Evolutionary conservation across 2,329 filamentous ascomycete genomes (phyloP), one percentile per base, ranked within the genome.

Genomic region (Pseudocercospora crystallina): DNA sequence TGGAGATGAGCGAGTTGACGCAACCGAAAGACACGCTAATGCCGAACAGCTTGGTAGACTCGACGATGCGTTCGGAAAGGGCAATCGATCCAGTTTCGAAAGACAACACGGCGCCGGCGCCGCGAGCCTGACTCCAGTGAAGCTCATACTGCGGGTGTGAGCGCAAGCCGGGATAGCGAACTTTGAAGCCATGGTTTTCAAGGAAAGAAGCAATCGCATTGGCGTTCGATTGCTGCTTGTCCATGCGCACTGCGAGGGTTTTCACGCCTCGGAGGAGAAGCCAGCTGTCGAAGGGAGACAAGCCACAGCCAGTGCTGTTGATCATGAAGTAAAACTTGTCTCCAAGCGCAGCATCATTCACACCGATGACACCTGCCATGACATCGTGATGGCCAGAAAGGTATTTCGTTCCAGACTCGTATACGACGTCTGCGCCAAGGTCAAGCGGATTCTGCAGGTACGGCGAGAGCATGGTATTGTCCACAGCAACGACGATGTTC

Each of bases 381-480:
- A 99, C 87, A 69, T 99, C 95, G 77, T 99, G 94, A 71, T 99
- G 94, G 30, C 94, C 94, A 1, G 91, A 97, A 5, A 99, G 80
- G 66, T 99, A 99, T 72, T 99, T 99, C 17, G 94, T 99, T 49
- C 94, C 94, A 20, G 89, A 95, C 75, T 99, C 94, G 73, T 99
- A 99, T 49, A 95, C 90, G 61, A 99, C 87, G 65, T 99, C 94
- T 12, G 92, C 91, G 50, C 95, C 94, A 26, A 97, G 80, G 54
- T 97, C 92, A 13, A 99, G 82, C 5, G 94, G 94, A 73, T 96
- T 97, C 65, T 86, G 86, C 7, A 99, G 84, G 77, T 96, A 86
- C 9, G 94, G 94, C 2, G 91, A 96, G 60, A 99, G 85, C 94
- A 99, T 99, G 51, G 94, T 99, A 76, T 99, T 99, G 73, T 99